Percentiles rank a stretch among this genome's conserved stretches.
Evolutionary conservation across 164 flowering plant species (phyloP).

Genomic region (Taxillus chinensis): DNA sequence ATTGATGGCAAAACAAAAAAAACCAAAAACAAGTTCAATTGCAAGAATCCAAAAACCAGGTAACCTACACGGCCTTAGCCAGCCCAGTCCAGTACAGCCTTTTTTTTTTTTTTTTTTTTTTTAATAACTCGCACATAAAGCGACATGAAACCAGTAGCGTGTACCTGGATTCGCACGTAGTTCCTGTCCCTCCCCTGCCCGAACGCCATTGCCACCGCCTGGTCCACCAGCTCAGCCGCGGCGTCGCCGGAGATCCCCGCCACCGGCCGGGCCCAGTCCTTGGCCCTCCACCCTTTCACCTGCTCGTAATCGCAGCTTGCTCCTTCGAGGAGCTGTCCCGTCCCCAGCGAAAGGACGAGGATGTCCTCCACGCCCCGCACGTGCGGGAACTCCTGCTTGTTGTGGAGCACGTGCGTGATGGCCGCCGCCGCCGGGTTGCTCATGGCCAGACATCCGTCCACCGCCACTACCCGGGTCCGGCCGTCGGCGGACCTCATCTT

Average conservation of each 20-base stretch:
- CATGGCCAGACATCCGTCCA: constrained; percentile 55
- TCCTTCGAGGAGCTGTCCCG: not conserved
- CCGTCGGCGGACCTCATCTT: constrained; percentile 63
- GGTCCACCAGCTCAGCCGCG: constrained; percentile 1
- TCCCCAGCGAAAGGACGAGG: constrained; percentile 49
- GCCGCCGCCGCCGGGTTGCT: constrained; percentile 92
- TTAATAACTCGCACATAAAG: too few species aligned
- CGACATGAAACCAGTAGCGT: not conserved
- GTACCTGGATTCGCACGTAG: constrained; percentile 4
- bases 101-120: too few species aligned
- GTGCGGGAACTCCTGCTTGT: constrained; percentile 92
- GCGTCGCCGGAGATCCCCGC: constrained; percentile 3
- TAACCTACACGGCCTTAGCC: too few species aligned
- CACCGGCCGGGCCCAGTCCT: not conserved
- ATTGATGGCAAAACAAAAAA: too few species aligned
- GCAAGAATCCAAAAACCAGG: too few species aligned
- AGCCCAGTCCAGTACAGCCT: too few species aligned
- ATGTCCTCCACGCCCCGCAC: constrained; percentile 92
- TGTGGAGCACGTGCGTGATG: constrained; percentile 93
- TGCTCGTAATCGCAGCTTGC: not conserved
- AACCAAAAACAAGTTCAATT: too few species aligned
- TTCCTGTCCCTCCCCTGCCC: not conserved
- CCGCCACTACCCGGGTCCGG: constrained; percentile 55
- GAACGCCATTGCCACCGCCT: constrained; percentile 2
- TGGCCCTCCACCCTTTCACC: constrained; percentile 6